Evolutionary conservation across 805 yeast species (phyloP), one percentile per base, ranked within the genome.

Genomic region (Candida jianshihensis): DNA sequence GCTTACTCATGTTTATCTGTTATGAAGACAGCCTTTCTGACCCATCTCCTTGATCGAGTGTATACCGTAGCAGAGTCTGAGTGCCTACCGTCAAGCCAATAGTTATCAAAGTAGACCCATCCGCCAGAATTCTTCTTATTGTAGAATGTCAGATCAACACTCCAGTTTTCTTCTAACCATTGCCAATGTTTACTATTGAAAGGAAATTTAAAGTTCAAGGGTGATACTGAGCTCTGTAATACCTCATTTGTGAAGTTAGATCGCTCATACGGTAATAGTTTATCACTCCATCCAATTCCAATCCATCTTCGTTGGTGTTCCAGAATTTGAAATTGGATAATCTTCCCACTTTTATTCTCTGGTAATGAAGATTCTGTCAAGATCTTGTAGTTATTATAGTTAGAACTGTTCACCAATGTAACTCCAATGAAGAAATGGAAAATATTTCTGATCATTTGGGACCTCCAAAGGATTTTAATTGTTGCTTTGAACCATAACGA

Each of bases 271-370:
- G 82, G 81, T 4, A 75, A 46, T 26, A 75, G 49, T 14, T 60
- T 56, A 33, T 64, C 62, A 26, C 70, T 55, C 82, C 82, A 77
- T 6, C 82, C 84, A 14, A 76, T 40, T 1, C 78, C 81, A 4
- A 76, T 25, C 81, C 82, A 75, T 32, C 81, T 57, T 45, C 85
- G 60, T 49, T 78, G 77, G 44, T 77, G 71, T 46, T 78, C 79
- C 26, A 70, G 49, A 1, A 77, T 57, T 33, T 66, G 70, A 41
- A 77, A 75, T 36, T 67, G 60, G 2, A 77, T 63, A 4, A 66
- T 59, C 44, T 73, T 75, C 17, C 68, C 68, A 22, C 66, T 49
- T 38, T 59, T 68, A 9, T 70, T 63, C 4, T 71, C 60, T 0
- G 70, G 62, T 4, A 60, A 53, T 5, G 60, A 53, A 4, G 55